phyloP scores from a whole-genome alignment of 208 protist species.

The Wallacemonas rigidus region DNA sequence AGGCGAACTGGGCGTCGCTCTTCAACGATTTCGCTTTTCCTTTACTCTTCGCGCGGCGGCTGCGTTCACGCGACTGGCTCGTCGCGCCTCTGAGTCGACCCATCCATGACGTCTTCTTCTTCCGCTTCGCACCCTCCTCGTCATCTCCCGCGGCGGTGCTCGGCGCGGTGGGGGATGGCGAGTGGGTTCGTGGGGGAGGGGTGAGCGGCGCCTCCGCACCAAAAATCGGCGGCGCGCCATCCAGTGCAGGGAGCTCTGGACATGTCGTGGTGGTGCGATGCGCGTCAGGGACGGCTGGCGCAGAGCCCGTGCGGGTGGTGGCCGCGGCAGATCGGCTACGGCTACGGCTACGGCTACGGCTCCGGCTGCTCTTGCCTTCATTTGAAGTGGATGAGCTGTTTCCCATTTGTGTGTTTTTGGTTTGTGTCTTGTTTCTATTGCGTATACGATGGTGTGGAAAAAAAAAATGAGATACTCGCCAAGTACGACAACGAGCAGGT shows the following conservation, averaged over 20 bases:
- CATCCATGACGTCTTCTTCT: constrained; percentile 10
- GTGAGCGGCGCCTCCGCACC: no score
- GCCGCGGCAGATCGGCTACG: neutral
- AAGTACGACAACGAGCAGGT: no score
- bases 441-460: neutral
- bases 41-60: neutral
- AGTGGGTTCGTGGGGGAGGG: neutral
- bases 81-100: neutral
- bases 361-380: neutral
- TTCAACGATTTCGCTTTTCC: neutral
- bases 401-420: neutral
- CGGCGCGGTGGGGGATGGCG: constrained; percentile 1
- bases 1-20: no score
- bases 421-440: neutral
- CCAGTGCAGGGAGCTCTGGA: neutral
- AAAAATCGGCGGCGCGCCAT: no score
- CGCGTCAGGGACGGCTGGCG: neutral
- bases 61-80: constrained; percentile 4
- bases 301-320: neutral
- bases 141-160: neutral
- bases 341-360: constrained; percentile 2
- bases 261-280: neutral
- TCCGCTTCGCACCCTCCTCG: neutral
- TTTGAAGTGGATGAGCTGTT: neutral
- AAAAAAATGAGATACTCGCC: neutral